Evolutionary conservation across 2,329 filamentous ascomycete species (phyloP), one percentile per base, ranked within the genome.

Genomic region (Xylaria sp.): DNA sequence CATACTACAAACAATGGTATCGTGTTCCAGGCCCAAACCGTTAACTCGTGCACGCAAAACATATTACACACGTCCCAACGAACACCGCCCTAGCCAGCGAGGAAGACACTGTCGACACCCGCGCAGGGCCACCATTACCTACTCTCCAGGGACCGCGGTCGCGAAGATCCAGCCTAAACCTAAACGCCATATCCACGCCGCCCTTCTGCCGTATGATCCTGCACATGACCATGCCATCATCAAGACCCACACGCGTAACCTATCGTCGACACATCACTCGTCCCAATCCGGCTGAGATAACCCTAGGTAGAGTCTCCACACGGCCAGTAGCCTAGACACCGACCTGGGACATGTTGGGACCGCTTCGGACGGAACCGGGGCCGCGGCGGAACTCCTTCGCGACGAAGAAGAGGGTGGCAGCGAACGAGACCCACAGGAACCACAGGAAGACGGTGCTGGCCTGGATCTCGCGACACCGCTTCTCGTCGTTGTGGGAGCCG

Each of bases 391-490:
- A 77, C 53, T 80, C 78, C 55, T 76, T 73, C 64, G 85, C 70
- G 50, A 80, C 74, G 59, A 89, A 78, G 66, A 83, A 75, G 41
- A 85, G 69, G 39, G 80, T 79, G 2, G 76, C 84, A 22, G 77
- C 74, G 66, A 87, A 89, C 21, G 81, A 77, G 38, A 76, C 79
- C 70, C 87, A 90, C 44, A 90, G 81, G 74, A 92, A 92, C 88
- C 88, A 93, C 74, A 91, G 80, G 75, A 93, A 93, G 37, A 84
- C 88, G 29, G 83, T 84, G 58, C 83, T 82, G 37, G 89, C 89
- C 75, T 92, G 89, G 16, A 90, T 82, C 74, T 91, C 85, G 59
- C 83, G 85, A 75, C 90, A 92, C 61, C 88, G 82, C 76, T 87
- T 85, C 69, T 77, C 71, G 55, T 80, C 76, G 71, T 87, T 69